These are phyloP conservation scores for Hymenoscyphus albidus DNA, from an alignment of 2,329 filamentous ascomycete genomes.

Conservation along the genomic window DNA sequence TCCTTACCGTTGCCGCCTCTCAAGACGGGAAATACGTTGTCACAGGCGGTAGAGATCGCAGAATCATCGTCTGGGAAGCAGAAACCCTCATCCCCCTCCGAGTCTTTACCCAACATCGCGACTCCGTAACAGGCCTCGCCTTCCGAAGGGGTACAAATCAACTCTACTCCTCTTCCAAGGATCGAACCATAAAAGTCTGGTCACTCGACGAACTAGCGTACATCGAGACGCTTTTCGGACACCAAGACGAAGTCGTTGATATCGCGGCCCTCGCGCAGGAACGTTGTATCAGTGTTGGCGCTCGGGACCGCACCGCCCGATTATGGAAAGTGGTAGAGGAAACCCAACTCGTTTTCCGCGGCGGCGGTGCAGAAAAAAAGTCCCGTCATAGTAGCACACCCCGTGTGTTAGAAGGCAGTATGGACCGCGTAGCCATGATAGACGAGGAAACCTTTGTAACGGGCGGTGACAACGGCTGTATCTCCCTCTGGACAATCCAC, in stretches of 20 bases:
- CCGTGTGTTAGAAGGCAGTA: conserved; percentile 65
- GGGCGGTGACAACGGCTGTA: conserved; percentile 82
- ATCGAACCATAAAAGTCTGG: conserved; percentile 95
- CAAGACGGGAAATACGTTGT: conserved; percentile 87
- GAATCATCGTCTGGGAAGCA: conserved; percentile 85
- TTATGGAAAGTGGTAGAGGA: conserved; percentile 97
- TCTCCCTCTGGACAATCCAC: conserved; percentile 82
- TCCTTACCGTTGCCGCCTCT: conserved; percentile 81
- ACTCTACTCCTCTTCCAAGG: conserved; percentile 84
- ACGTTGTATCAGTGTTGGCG: conserved; percentile 85
- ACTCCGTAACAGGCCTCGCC: conserved; percentile 76
- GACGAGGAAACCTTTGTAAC: conserved; percentile 88
- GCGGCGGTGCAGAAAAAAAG: conserved; percentile 64
- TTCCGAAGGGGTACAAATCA: conserved; percentile 89
- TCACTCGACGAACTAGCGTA: conserved; percentile 89
- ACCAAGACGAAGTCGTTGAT: conserved; percentile 86
- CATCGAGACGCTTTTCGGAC: conserved; percentile 91
- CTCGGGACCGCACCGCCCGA: conserved; percentile 84
- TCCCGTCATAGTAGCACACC: conserved; percentile 41
- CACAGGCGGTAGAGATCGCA: conserved; percentile 81
- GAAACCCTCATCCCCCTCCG: conserved; percentile 72
- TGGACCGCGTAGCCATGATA: conserved; percentile 88
- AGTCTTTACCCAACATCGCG: conserved; percentile 88
- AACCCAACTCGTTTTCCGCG: conserved; percentile 90
- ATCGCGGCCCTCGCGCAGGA: conserved; percentile 81